Conservation (phyloP, 2,329 filamentous ascomycete genomes). For the Cercospora berteroae region DNA sequence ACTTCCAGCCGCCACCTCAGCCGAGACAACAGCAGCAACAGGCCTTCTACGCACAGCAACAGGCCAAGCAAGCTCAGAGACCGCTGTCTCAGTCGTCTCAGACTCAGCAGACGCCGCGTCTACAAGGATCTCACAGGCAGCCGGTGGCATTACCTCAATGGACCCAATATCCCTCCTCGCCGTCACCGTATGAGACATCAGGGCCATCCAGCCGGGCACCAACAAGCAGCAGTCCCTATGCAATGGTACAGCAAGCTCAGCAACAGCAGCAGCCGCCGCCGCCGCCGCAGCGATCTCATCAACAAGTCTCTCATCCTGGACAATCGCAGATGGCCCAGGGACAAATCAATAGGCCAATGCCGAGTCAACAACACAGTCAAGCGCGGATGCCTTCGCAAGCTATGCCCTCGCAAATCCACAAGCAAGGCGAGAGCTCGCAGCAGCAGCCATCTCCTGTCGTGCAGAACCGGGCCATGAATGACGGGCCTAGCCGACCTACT, state of each 20-base stretch:
- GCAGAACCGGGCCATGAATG: too few species aligned
- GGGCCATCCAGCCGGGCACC: not conserved
- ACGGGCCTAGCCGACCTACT: not conserved
- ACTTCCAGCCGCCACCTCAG: conserved; percentile 20
- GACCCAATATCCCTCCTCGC: not conserved
- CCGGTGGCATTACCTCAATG: conserved; percentile 10
- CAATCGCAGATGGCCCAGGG: not conserved
- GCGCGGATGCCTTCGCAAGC: not conserved
- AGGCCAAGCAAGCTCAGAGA: conserved; percentile 7
- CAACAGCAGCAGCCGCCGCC: conserved; percentile 15
- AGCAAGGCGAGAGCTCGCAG: not conserved
- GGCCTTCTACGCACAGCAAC: conserved; percentile 16
- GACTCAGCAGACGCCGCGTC: conserved; percentile 5
- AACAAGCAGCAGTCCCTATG: not conserved
- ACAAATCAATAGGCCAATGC: not conserved
- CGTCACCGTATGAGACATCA: conserved; percentile 4
- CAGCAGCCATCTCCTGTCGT: not conserved
- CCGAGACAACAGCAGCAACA: conserved; percentile 13
- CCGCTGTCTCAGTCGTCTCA: not conserved
- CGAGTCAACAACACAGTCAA: not conserved
- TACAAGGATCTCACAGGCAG: conserved; percentile 11
- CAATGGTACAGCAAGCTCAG: conserved; percentile 9
- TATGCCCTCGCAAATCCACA: not conserved
- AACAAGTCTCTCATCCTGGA: not conserved
- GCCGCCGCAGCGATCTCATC: conserved; percentile 5